Conservation (phyloP, 441 rosid species). For the Populus hybrid region DNA sequence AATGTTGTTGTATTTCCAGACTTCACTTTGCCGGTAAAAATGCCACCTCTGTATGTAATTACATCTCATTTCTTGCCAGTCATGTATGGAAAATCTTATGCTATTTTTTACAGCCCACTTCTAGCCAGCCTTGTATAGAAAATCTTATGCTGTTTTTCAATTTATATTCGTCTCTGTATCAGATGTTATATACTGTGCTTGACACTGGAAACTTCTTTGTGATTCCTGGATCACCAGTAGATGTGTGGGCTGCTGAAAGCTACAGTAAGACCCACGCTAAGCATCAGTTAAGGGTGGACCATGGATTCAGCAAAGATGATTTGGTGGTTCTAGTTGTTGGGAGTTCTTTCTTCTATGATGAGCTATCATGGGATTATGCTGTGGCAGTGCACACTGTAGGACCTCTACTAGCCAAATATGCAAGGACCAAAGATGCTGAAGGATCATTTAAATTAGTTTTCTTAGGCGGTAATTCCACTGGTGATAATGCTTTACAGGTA, state of each 20-base stretch:
- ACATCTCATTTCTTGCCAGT: neutral
- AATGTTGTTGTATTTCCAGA: slow-evolving; percentile 77
- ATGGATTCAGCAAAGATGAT: slow-evolving; percentile 66
- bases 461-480: slow-evolving; percentile 81
- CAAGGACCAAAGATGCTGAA: slow-evolving; percentile 57
- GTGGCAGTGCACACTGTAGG: slow-evolving; percentile 76
- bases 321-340: slow-evolving; percentile 81
- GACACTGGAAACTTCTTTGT: slow-evolving; percentile 98
- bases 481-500: slow-evolving; percentile 86
- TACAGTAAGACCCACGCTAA: slow-evolving; percentile 58
- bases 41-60: slow-evolving; percentile 12
- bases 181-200: slow-evolving; percentile 92
- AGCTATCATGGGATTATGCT: slow-evolving; percentile 83
- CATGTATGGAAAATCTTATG: slow-evolving; percentile 23
- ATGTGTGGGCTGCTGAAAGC: slow-evolving; percentile 93
- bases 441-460: slow-evolving; percentile 74
- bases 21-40: slow-evolving; percentile 73
- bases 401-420: slow-evolving; percentile 75
- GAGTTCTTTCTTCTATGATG: slow-evolving; percentile 78
- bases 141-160: slow-evolving; percentile 2
- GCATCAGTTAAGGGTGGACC: slow-evolving; percentile 52
- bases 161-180: slow-evolving; percentile 35
- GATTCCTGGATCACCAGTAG: slow-evolving; percentile 86
- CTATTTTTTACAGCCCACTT: slow-evolving; percentile 25
- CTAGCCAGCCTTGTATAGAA: too few relatives aligned